Conservation (phyloP, 768 basidiomycete genomes). For the Scleroderma bovista region DNA sequence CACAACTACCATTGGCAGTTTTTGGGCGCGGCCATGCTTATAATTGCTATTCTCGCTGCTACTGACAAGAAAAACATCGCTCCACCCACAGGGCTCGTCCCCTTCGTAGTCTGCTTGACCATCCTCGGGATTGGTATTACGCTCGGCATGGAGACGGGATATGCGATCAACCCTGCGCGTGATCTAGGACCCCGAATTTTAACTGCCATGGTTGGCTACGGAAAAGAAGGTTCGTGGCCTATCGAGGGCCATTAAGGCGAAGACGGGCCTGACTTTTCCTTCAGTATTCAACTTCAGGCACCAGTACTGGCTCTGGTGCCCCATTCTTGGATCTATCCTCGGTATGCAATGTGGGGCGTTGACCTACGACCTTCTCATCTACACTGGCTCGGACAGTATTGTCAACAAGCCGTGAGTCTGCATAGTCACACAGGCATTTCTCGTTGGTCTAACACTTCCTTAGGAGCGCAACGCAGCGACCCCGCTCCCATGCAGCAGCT, state of each 20-base stretch:
- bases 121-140: constrained; percentile 54
- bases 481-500: no score
- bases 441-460: no score
- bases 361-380: constrained; percentile 56
- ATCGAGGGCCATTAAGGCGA: background rate
- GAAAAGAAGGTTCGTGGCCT: constrained; percentile 38
- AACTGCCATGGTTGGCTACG: constrained; percentile 70
- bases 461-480: no score
- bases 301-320: constrained; percentile 76
- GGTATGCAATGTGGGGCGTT: constrained; percentile 52
- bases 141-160: constrained; percentile 63
- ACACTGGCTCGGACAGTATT: constrained; percentile 48
- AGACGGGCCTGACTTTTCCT: background rate
- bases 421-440: no score
- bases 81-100: constrained; percentile 45
- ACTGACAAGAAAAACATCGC: constrained; percentile 49
- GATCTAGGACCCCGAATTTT: constrained; percentile 66
- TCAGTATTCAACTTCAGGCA: constrained; percentile 29
- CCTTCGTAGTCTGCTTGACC: constrained; percentile 49
- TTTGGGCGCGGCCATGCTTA: constrained; percentile 47
- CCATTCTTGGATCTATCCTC: constrained; percentile 51
- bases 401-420: constrained; percentile 46
- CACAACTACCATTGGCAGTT: constrained; percentile 34
- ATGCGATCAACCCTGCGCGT: constrained; percentile 65
- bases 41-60: constrained; percentile 48